These are phyloP conservation scores for Rubia peregrina DNA, from an alignment of 305 asterid genomes.

Conservation along the genomic window DNA sequence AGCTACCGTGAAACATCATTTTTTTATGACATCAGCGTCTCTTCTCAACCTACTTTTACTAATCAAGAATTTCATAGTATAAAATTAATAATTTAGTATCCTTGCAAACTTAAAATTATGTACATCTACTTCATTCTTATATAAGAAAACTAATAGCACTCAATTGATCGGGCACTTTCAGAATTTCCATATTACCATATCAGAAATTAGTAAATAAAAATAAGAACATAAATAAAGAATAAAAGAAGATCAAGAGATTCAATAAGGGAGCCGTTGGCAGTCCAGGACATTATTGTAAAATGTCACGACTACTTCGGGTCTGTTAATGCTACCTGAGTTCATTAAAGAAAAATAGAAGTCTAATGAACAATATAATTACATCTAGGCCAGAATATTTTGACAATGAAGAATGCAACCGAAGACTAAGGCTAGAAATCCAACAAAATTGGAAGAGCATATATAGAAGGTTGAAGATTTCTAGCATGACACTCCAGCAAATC, in stretches of 20 bases:
- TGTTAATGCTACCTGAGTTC: background rate
- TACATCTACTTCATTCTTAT: too few species aligned
- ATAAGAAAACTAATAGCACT: too few species aligned
- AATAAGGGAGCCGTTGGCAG: background rate
- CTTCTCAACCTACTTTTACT: background rate
- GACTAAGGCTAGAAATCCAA: background rate
- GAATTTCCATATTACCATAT: too few species aligned
- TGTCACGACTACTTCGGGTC: background rate
- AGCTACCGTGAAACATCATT: background rate
- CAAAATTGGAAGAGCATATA: background rate
- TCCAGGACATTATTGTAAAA: too few species aligned
- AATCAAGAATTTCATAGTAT: too few species aligned
- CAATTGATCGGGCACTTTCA: too few species aligned
- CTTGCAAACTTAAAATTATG: too few species aligned
- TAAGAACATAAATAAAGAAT: too few species aligned
- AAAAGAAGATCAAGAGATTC: background rate
- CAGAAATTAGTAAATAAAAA: too few species aligned
- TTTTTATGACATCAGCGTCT: background rate
- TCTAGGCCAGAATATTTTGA: background rate
- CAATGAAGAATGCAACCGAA: background rate
- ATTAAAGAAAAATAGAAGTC: background rate
- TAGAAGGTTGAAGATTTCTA: too few species aligned
- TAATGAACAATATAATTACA: background rate
- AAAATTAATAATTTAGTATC: too few species aligned
- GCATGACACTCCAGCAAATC: too few species aligned